phyloP scores from a whole-genome alignment of 192 early-diverging fungal species.

The Piromyces finnis region DNA sequence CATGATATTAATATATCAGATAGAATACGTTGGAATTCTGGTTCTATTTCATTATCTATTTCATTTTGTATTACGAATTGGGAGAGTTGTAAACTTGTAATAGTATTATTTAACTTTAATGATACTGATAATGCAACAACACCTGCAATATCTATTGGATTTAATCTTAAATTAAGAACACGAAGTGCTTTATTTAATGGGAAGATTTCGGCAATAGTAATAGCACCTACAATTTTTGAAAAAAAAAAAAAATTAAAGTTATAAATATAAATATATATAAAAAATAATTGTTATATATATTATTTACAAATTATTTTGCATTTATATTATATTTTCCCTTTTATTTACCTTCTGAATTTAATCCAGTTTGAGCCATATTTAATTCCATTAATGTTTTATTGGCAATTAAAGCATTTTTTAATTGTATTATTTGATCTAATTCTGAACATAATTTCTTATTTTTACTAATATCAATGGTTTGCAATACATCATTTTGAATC shows the following conservation, averaged over 20 bases:
- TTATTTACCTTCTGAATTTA: neutral
- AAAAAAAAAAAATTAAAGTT: neutral
- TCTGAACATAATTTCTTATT: neutral
- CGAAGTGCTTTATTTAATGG: constrained; percentile 49
- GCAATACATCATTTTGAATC: neutral
- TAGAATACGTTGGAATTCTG: neutral
- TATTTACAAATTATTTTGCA: no score
- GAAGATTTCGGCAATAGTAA: constrained; percentile 62
- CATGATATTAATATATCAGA: neutral
- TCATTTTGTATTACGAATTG: constrained; percentile 2
- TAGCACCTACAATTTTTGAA: constrained; percentile 24
- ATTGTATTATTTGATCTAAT: neutral
- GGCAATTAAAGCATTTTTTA: neutral
- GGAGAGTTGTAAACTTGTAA: constrained; percentile 51
- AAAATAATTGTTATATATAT: no score
- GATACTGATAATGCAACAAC: constrained; percentile 63
- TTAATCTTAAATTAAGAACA: constrained; percentile 57
- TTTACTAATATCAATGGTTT: neutral
- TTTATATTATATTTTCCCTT: neutral
- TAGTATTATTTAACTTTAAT: constrained; percentile 56
- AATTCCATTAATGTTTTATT: neutral
- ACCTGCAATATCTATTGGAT: constrained; percentile 64
- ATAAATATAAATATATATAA: no score
- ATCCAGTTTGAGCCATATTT: neutral
- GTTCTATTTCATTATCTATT: neutral